phyloP scores from a whole-genome alignment of 495 filamentous ascomycete genomes.

The Articulospora tetracladia region DNA sequence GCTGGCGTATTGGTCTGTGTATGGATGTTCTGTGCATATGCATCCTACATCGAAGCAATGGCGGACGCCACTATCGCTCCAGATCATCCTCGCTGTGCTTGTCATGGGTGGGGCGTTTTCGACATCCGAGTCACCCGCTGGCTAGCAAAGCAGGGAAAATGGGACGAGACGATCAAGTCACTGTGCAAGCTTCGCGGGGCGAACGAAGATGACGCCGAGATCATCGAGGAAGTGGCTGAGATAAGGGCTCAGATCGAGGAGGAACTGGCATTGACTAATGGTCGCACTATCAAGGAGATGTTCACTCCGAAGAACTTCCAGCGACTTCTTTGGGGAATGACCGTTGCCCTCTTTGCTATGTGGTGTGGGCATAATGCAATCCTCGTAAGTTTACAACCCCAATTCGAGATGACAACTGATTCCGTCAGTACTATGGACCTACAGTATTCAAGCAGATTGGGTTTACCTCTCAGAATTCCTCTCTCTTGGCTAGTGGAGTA shows the following conservation, averaged over 20 bases:
- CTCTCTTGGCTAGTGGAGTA: slow-evolving; percentile 14
- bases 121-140: slow-evolving; percentile 16
- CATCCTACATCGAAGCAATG: slow-evolving; percentile 47
- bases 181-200: slow-evolving; percentile 6
- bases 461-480: slow-evolving; percentile 9
- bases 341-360: slow-evolving; percentile 8
- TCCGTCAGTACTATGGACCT: slow-evolving; percentile 11
- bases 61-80: slow-evolving; percentile 68
- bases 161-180: slow-evolving; percentile 7
- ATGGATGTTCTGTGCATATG: slow-evolving; percentile 63
- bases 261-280: slow-evolving; percentile 6
- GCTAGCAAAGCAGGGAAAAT: slow-evolving; percentile 14
- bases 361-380: slow-evolving; percentile 18
- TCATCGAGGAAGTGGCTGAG: slow-evolving; percentile 12
- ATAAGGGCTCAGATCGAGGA: slow-evolving; percentile 17
- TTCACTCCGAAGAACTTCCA: slow-evolving; percentile 12
- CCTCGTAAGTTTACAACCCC: neutral
- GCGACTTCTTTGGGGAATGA: slow-evolving; percentile 8
- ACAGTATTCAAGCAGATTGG: slow-evolving; percentile 17
- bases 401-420: neutral
- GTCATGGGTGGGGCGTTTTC: slow-evolving; percentile 38
- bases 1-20: slow-evolving; percentile 29
- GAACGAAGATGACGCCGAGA: neutral
- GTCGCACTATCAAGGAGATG: slow-evolving; percentile 12
- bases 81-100: slow-evolving; percentile 63